Evolutionary conservation across 495 filamentous ascomycete species (phyloP), one percentile per base, ranked within the genome.

Genomic region (Penicillium robsamsonii): DNA sequence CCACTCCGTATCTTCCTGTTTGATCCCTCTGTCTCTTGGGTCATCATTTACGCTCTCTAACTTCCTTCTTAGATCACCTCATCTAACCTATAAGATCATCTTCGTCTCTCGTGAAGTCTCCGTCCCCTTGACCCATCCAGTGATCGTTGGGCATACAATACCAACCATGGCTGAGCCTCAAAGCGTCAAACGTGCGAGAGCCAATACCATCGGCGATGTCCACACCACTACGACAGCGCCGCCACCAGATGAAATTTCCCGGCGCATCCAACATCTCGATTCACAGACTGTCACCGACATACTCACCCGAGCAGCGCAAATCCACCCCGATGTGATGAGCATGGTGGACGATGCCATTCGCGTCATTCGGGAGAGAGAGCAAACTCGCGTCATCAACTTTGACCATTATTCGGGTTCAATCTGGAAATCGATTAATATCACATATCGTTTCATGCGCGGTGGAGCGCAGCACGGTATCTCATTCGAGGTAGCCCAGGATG

Each of bases 341-440:
- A 37, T 49, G 46, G 15, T 47, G 17, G 7, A 38, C 31, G 20
- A 50, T 11, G 4, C 31, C 10, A 25, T 50, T 33, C 8, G 5
- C 4, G 31, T 13, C 18, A 38, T n/a, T 18, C 31, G 30, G 15
- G 45, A 47, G 45, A 27, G 3, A 25, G 45, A 47, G n/a, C 27
- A 10, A 31, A 4, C 9, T 25, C 7, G 10, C n/a, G 11, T 46
- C 3, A n/a, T 30, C 24, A 46, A 3, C 2, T 56, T 56, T n/a
- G 54, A 50, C 29, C 18, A 45, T 5, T 45, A 50, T 35, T 43
- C 29, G 10, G n/a, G 17, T 5, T 25, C 11, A 5, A 15, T 56
- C 11, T 50, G 54, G 54, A 12, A 20, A 12, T 4, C 5, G 18
- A 50, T 56, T 37, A 56, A 56, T 11, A 10, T 43, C 54, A 31